A percentile compares a stretch with the other conserved stretches of the same genome.
Conservation (phyloP, 2,329 filamentous ascomycete genomes). For the Immersiporthe knoxdaviesiana region DNA sequence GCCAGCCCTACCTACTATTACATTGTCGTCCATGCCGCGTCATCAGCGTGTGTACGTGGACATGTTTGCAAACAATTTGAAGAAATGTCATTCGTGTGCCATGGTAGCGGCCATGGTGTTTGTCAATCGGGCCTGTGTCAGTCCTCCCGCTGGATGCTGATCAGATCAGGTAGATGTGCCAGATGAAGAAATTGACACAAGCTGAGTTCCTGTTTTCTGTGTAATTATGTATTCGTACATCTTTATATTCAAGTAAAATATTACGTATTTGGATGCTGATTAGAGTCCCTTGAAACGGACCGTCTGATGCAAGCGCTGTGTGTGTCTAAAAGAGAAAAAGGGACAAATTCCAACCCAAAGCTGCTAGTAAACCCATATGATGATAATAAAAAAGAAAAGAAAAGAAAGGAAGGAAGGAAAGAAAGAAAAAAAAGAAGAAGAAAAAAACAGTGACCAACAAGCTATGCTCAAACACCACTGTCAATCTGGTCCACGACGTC, state of each 20-base stretch:
- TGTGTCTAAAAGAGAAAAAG: too few species aligned
- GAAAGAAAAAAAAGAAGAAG: too few species aligned
- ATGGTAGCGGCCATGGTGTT: background rate
- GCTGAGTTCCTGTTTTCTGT: background rate
- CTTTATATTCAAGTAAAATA: background rate
- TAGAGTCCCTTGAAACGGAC: background rate
- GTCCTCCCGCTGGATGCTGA: background rate
- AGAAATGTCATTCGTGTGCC: background rate
- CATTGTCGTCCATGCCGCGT: too few species aligned
- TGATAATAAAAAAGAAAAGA: background rate
- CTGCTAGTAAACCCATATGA: too few species aligned
- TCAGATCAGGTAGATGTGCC: background rate
- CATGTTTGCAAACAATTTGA: background rate
- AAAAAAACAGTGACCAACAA: background rate
- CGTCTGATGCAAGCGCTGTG: background rate
- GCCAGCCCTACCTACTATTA: conserved; percentile 9
- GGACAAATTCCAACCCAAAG: background rate
- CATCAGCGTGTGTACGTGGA: background rate
- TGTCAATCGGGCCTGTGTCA: background rate
- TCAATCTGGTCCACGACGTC: conserved; percentile 57
- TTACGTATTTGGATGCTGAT: background rate
- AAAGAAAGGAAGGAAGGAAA: background rate
- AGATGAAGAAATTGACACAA: background rate
- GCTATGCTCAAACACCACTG: conserved; percentile 49
- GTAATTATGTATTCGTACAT: background rate